These are phyloP conservation scores for Diaporthe citri DNA, from an alignment of 2,329 filamentous ascomycete species.

Conservation along the genomic window DNA sequence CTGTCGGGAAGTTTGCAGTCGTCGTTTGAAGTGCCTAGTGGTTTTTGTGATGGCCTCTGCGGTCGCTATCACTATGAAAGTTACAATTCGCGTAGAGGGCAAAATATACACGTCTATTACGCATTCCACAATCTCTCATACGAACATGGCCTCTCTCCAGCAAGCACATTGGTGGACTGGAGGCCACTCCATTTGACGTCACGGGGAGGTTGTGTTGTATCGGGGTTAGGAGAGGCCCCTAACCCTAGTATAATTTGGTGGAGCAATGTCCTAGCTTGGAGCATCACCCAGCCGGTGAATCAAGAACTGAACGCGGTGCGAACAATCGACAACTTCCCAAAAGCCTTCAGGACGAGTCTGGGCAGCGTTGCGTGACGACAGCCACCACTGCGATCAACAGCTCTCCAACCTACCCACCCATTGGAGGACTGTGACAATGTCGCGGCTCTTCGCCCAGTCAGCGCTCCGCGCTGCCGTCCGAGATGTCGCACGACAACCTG, in stretches of 20 bases:
- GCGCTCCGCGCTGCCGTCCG: conserved; percentile 38
- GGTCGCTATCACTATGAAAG: not conserved
- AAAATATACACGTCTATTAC: not conserved
- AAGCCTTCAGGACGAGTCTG: not conserved
- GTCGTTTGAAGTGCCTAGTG: not conserved
- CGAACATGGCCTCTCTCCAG: not conserved
- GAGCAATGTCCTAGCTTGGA: not conserved
- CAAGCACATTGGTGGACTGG: not conserved
- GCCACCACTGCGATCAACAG: not conserved
- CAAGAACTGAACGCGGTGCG: not conserved
- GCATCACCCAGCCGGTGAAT: not conserved
- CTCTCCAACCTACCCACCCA: not conserved
- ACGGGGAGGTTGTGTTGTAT: not conserved
- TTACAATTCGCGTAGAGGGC: not conserved
- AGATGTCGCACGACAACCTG: conserved; percentile 33
- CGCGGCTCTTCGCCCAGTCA: conserved; percentile 36
- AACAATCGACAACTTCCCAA: not conserved
- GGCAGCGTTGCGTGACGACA: not conserved
- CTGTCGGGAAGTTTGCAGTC: not conserved
- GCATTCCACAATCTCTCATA: not conserved
- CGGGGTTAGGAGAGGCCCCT: not conserved
- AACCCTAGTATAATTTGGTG: conserved; percentile 14
- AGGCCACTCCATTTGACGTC: not conserved
- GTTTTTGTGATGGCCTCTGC: not conserved
- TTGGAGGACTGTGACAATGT: conserved; percentile 31